phyloP scores from a whole-genome alignment of 345 rosid species.

The Citrus sp. region DNA sequence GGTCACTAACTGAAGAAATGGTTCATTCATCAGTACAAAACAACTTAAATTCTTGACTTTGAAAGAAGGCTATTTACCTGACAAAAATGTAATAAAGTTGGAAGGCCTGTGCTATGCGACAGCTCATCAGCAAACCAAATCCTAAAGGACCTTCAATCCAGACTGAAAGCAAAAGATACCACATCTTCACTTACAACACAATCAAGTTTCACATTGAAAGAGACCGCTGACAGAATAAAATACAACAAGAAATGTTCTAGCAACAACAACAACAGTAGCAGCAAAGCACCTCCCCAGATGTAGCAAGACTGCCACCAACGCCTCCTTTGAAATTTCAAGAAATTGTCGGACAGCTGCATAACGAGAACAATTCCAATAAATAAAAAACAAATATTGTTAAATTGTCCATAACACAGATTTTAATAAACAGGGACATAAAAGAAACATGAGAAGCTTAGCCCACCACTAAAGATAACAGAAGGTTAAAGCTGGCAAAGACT shows the following conservation, averaged over 20 bases:
- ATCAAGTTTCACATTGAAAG: not conserved
- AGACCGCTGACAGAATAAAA: not conserved
- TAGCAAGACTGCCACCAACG: conserved; percentile 83
- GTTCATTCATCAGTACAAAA: not conserved
- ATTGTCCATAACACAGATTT: not conserved
- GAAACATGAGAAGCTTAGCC: conserved; percentile 1
- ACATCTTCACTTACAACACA: not conserved
- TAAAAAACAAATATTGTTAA: not conserved
- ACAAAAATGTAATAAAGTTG: conserved; percentile 82
- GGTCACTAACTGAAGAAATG: not conserved
- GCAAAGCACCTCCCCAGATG: conserved; percentile 76
- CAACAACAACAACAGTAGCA: not conserved
- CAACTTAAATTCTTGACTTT: not conserved
- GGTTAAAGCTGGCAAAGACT: conserved; percentile 71
- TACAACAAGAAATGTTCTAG: not conserved
- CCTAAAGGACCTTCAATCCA: conserved; percentile 95
- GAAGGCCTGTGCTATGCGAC: conserved; percentile 82
- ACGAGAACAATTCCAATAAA: conserved; percentile 1
- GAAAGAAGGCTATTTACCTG: conserved; percentile 45
- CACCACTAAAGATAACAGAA: conserved; percentile 64
- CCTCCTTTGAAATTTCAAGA: conserved; percentile 40
- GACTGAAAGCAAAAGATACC: conserved; percentile 44
- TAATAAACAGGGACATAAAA: not conserved
- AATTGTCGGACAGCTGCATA: conserved; percentile 54
- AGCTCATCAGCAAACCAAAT: conserved; percentile 81